phyloP scores from a whole-genome alignment of 768 basidiomycete species.

The Multifurca ochricompacta region DNA sequence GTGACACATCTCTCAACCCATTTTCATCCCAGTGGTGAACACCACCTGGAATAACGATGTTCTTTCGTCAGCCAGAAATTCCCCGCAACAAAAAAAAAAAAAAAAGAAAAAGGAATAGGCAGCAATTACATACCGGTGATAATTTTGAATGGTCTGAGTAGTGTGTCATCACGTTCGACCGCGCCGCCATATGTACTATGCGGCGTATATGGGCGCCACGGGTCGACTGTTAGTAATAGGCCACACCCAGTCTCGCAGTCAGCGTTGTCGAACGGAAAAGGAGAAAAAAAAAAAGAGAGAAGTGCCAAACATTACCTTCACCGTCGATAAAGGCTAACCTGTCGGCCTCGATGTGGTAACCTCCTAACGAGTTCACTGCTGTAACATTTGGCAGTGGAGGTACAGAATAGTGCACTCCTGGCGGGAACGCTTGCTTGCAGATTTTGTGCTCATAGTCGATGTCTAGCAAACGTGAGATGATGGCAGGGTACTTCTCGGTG shows the following conservation, averaged over 20 bases:
- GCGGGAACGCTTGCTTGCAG: conserved; percentile 66
- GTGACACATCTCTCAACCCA: conserved; percentile 49
- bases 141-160: conserved; percentile 72
- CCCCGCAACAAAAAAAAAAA: neutral
- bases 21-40: conserved; percentile 78
- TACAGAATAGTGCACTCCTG: conserved; percentile 67
- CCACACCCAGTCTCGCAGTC: neutral
- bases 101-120: neutral
- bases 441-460: conserved; percentile 64
- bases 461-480: conserved; percentile 72
- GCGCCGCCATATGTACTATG: conserved; percentile 62
- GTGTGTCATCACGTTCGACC: conserved; percentile 57
- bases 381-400: conserved; percentile 73
- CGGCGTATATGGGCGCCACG: conserved; percentile 84
- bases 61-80: no score
- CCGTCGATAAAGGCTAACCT: conserved; percentile 84
- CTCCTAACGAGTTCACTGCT: conserved; percentile 77
- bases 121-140: conserved; percentile 59
- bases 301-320: conserved; percentile 40
- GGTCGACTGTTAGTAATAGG: no score
- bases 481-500: conserved; percentile 56
- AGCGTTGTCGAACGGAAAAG: neutral
- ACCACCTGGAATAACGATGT: conserved; percentile 35
- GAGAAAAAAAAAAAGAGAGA: neutral
- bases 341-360: conserved; percentile 73